A percentile compares a stretch with the other conserved stretches of the same genome.
Evolutionary conservation across 129 eudicot genomes (phyloP).

Genomic region (Heracleum sosnowskyi): DNA sequence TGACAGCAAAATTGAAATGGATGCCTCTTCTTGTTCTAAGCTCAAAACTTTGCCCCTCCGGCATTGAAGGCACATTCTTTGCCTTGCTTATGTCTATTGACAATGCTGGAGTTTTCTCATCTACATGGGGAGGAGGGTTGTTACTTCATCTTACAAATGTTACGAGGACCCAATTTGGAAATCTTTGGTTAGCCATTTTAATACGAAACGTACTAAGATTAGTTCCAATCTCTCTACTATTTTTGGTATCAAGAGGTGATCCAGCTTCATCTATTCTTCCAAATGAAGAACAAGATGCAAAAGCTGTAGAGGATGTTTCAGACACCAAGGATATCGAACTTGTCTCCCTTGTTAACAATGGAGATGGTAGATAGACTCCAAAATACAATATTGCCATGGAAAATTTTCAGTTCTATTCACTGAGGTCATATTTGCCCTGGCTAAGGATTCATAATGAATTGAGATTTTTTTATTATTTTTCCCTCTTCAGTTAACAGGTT

Average conservation of each 20-base stretch:
- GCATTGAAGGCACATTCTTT: constrained; percentile 94
- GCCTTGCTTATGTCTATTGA: constrained; percentile 94
- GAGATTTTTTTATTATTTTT: too few relatives aligned
- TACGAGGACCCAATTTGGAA: constrained; percentile 62
- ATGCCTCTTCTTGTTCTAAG: constrained; percentile 94
- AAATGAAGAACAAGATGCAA: constrained; percentile 21
- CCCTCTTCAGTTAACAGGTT: too few relatives aligned
- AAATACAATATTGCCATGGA: not conserved
- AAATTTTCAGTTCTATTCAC: too few relatives aligned
- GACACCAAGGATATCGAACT: constrained; percentile 33
- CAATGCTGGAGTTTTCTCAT: constrained; percentile 62
- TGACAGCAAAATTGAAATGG: constrained; percentile 81
- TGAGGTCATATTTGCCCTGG: too few relatives aligned
- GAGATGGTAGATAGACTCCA: constrained; percentile 14
- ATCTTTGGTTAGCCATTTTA: constrained; percentile 75
- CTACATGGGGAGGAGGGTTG: constrained; percentile 88
- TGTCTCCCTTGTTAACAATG: constrained; percentile 33
- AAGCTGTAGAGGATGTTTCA: constrained; percentile 29
- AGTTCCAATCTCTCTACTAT: constrained; percentile 49
- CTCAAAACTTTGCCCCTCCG: constrained; percentile 86
- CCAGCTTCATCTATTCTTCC: constrained; percentile 44
- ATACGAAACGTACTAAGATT: constrained; percentile 62
- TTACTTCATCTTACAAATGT: constrained; percentile 58
- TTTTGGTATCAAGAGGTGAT: constrained; percentile 62
- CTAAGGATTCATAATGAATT: too few relatives aligned